Percentiles rank a stretch among this genome's conserved stretches.
phyloP scores from a whole-genome alignment of 192 early-diverging fungal genomes.

The Podila horticola region DNA sequence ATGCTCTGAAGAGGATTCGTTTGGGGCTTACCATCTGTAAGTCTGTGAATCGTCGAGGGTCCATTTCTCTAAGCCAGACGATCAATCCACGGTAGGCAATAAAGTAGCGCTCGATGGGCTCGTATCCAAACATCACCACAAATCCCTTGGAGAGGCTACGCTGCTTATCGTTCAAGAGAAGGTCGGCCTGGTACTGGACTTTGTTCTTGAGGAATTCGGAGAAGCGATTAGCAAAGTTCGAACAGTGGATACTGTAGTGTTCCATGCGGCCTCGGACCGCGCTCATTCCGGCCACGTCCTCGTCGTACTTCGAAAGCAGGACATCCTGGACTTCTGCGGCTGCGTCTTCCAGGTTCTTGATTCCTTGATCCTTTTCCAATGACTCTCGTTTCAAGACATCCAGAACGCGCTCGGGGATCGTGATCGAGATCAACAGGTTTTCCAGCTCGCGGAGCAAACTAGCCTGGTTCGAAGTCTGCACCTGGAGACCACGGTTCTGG shows the following conservation, averaged over 20 bases:
- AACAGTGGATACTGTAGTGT: slow-evolving; percentile 70
- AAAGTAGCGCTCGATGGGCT: slow-evolving; percentile 69
- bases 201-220: slow-evolving; percentile 72
- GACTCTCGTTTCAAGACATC: slow-evolving; percentile 73
- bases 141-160: slow-evolving; percentile 53
- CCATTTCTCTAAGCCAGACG: slow-evolving; percentile 80
- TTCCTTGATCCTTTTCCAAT: slow-evolving; percentile 66
- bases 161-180: slow-evolving; percentile 59
- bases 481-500: slow-evolving; percentile 91
- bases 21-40: slow-evolving; percentile 66
- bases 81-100: slow-evolving; percentile 73
- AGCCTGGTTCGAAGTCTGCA: slow-evolving; percentile 90
- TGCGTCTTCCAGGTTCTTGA: slow-evolving; percentile 69
- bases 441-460: slow-evolving; percentile 88
- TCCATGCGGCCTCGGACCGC: slow-evolving; percentile 71
- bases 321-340: slow-evolving; percentile 76
- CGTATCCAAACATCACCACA: slow-evolving; percentile 61
- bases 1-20: too few relatives aligned
- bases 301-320: slow-evolving; percentile 66
- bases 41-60: slow-evolving; percentile 74
- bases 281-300: slow-evolving; percentile 51
- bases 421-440: slow-evolving; percentile 68
- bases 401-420: slow-evolving; percentile 68
- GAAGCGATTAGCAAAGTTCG: slow-evolving; percentile 70
- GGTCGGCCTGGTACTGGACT: slow-evolving; percentile 69